Evolutionary conservation across 1,284 basidiomycete genomes (phyloP), one percentile per base, ranked within the genome.

Genomic region (Testicularia cyperi): DNA sequence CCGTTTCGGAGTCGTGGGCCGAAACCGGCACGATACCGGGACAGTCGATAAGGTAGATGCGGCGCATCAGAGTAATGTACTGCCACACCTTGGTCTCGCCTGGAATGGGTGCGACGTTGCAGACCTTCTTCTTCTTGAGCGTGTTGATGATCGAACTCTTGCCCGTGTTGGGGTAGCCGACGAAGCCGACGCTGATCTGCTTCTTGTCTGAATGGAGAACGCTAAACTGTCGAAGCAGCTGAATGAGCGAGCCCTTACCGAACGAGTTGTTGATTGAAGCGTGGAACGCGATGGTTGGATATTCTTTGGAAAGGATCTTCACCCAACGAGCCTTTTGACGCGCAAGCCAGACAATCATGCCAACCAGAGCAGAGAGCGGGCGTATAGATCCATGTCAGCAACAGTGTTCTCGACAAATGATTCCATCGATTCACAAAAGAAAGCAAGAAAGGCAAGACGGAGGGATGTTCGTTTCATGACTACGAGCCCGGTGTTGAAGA

Each of bases 11-110:
- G 78, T 99, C 94, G 20, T 90, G 87, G 23, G 81, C 80, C 25
- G 91, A 92, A 20, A 92, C 87, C 2, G 95, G 95, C 1, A 98
- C 95, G 77, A 98, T 91, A 54, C 95, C 94, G 22, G 94, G 94
- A 77, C 94, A 99, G 80, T 99, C 95, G 80, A 99, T 96, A 63
- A 99, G 86, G 81, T 97, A 98, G 77, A 98, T 98, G 55, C 90
- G 85, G 54, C 88, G 85, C 70, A 94, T 97, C 40, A 98, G 82
- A 20, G 91, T 90, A 79, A 98, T 95, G 80, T 98, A 98, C 83
- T 98, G 94, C 95, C 95, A 98, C 64, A 98, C 91, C 80, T 98
- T 98, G 41, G 95, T 99, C 82, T 99, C 94, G 69, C 94, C 94
- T 7, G 95, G 95, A 22, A 98, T 85, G 10, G 95, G 94, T 14